Evolutionary conservation across 2,329 filamentous ascomycete species (phyloP).

Genomic region (Nemania serpens): DNA sequence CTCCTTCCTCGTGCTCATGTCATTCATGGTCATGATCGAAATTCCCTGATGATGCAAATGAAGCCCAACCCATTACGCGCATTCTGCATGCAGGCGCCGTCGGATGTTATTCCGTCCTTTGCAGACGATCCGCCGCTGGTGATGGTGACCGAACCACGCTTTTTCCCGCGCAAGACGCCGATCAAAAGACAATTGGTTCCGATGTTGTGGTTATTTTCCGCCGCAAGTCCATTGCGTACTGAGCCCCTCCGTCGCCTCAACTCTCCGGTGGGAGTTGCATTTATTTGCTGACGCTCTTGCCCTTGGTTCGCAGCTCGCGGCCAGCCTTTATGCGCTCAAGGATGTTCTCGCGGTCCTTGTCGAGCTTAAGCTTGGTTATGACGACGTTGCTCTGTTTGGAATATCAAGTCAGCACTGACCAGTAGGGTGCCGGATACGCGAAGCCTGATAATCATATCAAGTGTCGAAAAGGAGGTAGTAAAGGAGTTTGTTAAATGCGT

Average conservation of each 20-base stretch:
- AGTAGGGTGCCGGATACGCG: neutral
- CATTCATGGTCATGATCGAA: constrained; percentile 20
- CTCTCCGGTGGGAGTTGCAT: neutral
- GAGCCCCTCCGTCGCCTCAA: constrained; percentile 18
- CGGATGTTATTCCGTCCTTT: constrained; percentile 9
- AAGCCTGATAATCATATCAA: neutral
- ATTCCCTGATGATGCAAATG: constrained; percentile 22
- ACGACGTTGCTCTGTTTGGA: constrained; percentile 73
- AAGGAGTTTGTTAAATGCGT: neutral
- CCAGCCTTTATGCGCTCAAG: constrained; percentile 83
- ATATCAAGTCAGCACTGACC: constrained; percentile 1
- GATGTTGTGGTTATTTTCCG: constrained; percentile 14
- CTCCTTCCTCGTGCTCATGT: constrained; percentile 10
- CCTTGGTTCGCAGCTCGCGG: constrained; percentile 76
- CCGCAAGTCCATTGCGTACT: constrained; percentile 9
- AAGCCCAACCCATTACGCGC: constrained; percentile 25
- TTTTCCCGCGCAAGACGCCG: constrained; percentile 23
- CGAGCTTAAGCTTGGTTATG: constrained; percentile 27
- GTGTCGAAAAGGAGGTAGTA: neutral
- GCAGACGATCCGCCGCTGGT: constrained; percentile 4
- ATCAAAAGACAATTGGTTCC: constrained; percentile 12
- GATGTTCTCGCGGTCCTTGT: constrained; percentile 86
- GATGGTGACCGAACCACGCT: constrained; percentile 26
- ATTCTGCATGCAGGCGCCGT: constrained; percentile 26
- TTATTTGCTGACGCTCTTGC: constrained; percentile 65